Evolutionary conservation across 208 protist species (phyloP), one percentile per base, ranked within the genome.

Genomic region (Leptomonas seymouri): DNA sequence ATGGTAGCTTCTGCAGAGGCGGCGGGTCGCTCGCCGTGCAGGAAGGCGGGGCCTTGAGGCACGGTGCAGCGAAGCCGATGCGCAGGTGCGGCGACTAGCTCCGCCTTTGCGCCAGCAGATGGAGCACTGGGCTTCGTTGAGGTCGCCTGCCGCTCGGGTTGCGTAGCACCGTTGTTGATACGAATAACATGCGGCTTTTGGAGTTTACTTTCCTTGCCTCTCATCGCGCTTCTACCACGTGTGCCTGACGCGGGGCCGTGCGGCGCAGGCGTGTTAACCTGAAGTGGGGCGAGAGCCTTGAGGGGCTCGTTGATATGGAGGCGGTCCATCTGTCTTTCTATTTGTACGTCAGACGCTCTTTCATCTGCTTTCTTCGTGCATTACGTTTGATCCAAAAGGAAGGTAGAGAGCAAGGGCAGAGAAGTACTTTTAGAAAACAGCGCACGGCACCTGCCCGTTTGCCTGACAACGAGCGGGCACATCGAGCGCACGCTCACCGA

Each of bases 301-400:
- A 39, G 58, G 23, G 58, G 36, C 8, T 49, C 44, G 4, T 36
- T 18, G 16, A 55, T 30, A 14, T 42, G n/a, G 20, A 57, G 61
- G 0, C 34, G 0, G n/a, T 67, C 34, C 49, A 56, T 67, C 8
- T 53, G 31, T 51, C 45, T 60, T 60, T 25, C 34, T n/a, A n/a
- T n/a, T n/a, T n/a, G n/a, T n/a, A 39, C 34, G 34, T 39, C 34
- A 39, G 9, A 9, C 34, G 34, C 34, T 39, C 34, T 39, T 39
- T 39, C 9, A 39, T n/a, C 34, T 39, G 7, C 34, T 39, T 39
- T 12, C 9, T 39, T 39, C 34, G n/a, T n/a, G n/a, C n/a, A n/a
- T n/a, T n/a, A n/a, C n/a, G n/a, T n/a, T n/a, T n/a, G 14, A 44
- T 44, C 39, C 39, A 44, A 44, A 14, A 44, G 39, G 39, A 44